Evolutionary conservation across 2,329 filamentous ascomycete species (phyloP).

Genomic region (Colletotrichum trifolii): DNA sequence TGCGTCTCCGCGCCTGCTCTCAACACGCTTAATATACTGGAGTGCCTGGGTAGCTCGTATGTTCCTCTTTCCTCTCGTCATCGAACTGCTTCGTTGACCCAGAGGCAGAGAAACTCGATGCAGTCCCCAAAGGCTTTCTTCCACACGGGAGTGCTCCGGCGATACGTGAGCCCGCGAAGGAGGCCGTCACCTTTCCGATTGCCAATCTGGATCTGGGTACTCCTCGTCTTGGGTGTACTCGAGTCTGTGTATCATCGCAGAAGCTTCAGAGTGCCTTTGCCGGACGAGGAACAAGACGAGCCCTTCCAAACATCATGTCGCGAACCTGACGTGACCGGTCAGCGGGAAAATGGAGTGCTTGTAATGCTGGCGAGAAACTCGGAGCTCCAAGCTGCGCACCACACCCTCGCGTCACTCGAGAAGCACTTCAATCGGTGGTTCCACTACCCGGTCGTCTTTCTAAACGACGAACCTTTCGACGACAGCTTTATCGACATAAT

Average conservation of each 20-base stretch:
- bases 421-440: constrained; percentile 59
- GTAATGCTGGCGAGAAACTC: constrained; percentile 60
- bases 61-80: constrained; percentile 9
- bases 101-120: background rate
- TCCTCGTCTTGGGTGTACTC: constrained; percentile 22
- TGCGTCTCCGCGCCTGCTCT: background rate
- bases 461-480: constrained; percentile 58
- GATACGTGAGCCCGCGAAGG: constrained; percentile 25
- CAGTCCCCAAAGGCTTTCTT: background rate
- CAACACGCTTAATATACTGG: background rate
- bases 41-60: background rate
- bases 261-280: constrained; percentile 17
- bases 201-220: constrained; percentile 21
- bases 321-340: constrained; percentile 17
- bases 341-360: constrained; percentile 55
- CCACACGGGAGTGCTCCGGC: constrained; percentile 19
- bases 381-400: constrained; percentile 52
- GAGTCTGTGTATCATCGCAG: constrained; percentile 21
- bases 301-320: constrained; percentile 30
- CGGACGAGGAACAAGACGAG: constrained; percentile 20
- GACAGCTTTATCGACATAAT: constrained; percentile 51
- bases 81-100: background rate
- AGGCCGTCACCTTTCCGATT: constrained; percentile 14
- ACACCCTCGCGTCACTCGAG: constrained; percentile 54
- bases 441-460: constrained; percentile 58